Percentiles rank a stretch among this genome's conserved stretches.
phyloP scores from a whole-genome alignment of 768 basidiomycete genomes.

The Daedalea quercina region DNA sequence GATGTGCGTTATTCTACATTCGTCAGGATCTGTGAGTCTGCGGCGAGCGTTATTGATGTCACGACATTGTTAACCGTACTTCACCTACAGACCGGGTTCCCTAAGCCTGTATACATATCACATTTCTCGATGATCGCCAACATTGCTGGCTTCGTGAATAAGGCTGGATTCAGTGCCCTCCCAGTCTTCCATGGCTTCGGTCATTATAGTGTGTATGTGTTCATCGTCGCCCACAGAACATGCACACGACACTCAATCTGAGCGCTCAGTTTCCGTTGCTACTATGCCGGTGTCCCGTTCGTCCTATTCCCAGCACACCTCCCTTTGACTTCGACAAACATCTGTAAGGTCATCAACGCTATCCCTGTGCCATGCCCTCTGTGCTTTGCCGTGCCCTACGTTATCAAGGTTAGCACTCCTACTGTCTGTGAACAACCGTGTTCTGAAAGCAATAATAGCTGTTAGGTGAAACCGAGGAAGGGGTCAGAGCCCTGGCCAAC shows the following conservation, averaged over 20 bases:
- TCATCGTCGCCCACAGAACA: conserved; percentile 16
- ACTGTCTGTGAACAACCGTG: not conserved
- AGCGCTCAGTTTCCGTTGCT: conserved; percentile 36
- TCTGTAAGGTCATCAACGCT: conserved; percentile 31
- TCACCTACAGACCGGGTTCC: conserved; percentile 36
- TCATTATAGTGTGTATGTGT: conserved; percentile 26
- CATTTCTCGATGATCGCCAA: conserved; percentile 31
- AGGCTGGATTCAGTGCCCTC: conserved; percentile 35
- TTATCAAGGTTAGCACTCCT: conserved; percentile 23
- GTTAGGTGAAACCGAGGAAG: conserved; percentile 41
- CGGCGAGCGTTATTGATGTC: not conserved
- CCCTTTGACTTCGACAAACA: conserved; percentile 39
- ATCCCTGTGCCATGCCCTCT: conserved; percentile 25
- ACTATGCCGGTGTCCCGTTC: conserved; percentile 34
- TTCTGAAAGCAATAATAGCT: conserved; percentile 22
- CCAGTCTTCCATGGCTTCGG: conserved; percentile 39
- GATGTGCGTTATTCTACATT: conserved; percentile 36
- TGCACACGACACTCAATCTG: too few species aligned
- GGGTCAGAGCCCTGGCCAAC: conserved; percentile 30
- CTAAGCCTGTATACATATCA: conserved; percentile 35
- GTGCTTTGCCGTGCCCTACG: conserved; percentile 33
- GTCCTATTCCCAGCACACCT: conserved; percentile 39
- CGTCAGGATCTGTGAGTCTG: conserved; percentile 30
- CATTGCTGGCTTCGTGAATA: conserved; percentile 27
- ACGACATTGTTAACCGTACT: not conserved